Base-by-base conservation (phyloP, 441 rosid genomes). In the Mallotus japonicus region DNA sequence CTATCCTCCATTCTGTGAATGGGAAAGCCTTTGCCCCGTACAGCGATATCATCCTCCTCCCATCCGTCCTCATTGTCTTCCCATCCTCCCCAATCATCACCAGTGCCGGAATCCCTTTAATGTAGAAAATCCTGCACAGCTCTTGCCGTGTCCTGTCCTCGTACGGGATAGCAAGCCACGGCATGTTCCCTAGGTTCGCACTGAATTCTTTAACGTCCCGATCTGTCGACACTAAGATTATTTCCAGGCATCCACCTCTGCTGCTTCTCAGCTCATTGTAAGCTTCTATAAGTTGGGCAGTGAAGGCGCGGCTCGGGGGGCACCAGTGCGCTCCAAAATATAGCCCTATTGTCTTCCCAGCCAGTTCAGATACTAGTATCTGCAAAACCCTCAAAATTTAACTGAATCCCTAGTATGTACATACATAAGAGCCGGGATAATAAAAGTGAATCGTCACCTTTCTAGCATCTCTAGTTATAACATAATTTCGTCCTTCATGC, bases 311-410 rank as follows among this genome's bases (percentile, higher is more conserved):
- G 75, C 91, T 86, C 19, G 97, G 97, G 20, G 92, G 94, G 75
- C 88, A 87, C 96, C 95, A 90, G 47, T 87, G 80, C 65, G 95
- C 92, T 10, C 92, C 93, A 71, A 90, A 87, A 84, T 88, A 87
- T 46, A 92, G 85, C 28, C 97, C 97, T 46, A 90, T 67, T 40
- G 92, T 89, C 88, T 87, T 92, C 14, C 96, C 93, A 74, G 74
- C 84, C 64, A 92, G 91, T 67, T 90, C 73, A 51, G 92, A 81
- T 34, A 84, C 81, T 46, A 68, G 37, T 65, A 84, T 75, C 97
- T 92, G 86, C 81, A 65, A 42, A 70, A 67, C 6, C 12, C 40
- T 37, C 3, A 37, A 4, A 37, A 37, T 37, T 37, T 37, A 37
- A 37, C 6, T 46, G 14, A 62, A n/a, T 47, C 34, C 55, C 1